Evolutionary conservation across 2,329 filamentous ascomycete genomes (phyloP), one percentile per base, ranked within the genome.

Genomic region (Sporothrix phasma): DNA sequence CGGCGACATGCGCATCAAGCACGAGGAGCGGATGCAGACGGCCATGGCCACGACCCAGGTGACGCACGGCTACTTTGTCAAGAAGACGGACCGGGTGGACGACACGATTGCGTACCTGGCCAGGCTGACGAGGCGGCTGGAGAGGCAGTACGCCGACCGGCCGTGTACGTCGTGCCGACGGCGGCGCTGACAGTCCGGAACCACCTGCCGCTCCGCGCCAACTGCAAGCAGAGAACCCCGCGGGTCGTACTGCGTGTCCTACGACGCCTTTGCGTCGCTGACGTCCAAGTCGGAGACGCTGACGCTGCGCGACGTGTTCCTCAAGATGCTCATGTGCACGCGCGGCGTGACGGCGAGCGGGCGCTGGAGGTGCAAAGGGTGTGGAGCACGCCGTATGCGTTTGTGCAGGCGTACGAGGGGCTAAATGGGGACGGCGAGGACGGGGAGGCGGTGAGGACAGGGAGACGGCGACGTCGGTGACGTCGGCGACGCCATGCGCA

Each of bases 281-380:
- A 85, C 85, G 0, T 89, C 87, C 8, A 94, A 94, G 73, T 90
- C 88, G 0, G 87, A 89, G 61, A 82, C 82, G 65, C 82, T 91
- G 69, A 89, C 88, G 0, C 76, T 93, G 10, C 80, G 88, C 63
- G 90, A 94, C 69, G 74, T 92, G 0, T 93, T 84, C 69, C 76
- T 94, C 29, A 92, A 92, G 74, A 93, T 94, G 89, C 80, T 94
- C 56, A 92, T 94, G 89, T 90, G 88, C 67, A 90, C 84, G 1
- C 82, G 82, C 63, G 88, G 88, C 1, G 79, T 94, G 13, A 89
- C 88, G 0, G 87, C 3, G 89, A 92, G 69, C 90, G 89, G 70
- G 90, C 90, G 0, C 74, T 92, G 5, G 89, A 90, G 74, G 90
- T 94, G 13, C 89, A 93, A 71, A 86, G 84, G 68, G 76, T 80